Conservation (phyloP, 2,329 filamentous ascomycete species). For the Neofusicoccum parvum region DNA sequence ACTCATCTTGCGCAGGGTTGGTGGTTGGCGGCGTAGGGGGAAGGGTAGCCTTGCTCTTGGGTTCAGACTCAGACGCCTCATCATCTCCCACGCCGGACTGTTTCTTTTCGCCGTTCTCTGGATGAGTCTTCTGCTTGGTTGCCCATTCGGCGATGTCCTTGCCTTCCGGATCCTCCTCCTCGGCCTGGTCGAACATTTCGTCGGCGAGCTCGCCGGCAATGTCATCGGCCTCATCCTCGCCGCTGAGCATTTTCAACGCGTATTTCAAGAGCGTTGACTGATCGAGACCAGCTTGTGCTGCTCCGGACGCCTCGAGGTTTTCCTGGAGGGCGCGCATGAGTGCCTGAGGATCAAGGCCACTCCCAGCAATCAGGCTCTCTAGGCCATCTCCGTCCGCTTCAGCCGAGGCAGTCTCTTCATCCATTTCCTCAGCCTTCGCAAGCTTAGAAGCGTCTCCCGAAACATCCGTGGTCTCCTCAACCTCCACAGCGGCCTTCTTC, state of each 20-base stretch:
- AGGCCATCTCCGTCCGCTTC: slow-evolving; percentile 11
- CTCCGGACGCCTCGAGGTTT: slow-evolving; percentile 37
- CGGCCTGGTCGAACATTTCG: slow-evolving; percentile 41
- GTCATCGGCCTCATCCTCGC: slow-evolving; percentile 32
- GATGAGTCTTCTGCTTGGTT: slow-evolving; percentile 23
- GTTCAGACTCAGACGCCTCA: background rate
- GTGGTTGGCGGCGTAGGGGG: slow-evolving; percentile 8
- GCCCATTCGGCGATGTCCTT: slow-evolving; percentile 10
- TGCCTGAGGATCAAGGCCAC: slow-evolving; percentile 24
- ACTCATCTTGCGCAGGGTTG: background rate
- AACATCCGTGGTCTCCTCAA: background rate
- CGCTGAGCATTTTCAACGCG: slow-evolving; percentile 48
- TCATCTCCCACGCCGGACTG: background rate
- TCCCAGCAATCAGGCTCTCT: slow-evolving; percentile 22
- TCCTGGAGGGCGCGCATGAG: slow-evolving; percentile 31
- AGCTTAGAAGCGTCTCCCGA: background rate
- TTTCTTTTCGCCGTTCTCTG: slow-evolving; percentile 19
- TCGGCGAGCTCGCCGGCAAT: slow-evolving; percentile 47
- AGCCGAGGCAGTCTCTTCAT: slow-evolving; percentile 14
- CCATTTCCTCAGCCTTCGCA: slow-evolving; percentile 1
- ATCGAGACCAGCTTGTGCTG: slow-evolving; percentile 41
- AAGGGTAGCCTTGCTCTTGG: slow-evolving; percentile 14
- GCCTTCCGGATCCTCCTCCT: slow-evolving; percentile 24
- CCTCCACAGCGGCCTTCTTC: slow-evolving; percentile 7
- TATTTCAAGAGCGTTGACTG: slow-evolving; percentile 46